Evolutionary conservation across 495 filamentous ascomycete genomes (phyloP).

Genomic region (Aspergillus campestris): DNA sequence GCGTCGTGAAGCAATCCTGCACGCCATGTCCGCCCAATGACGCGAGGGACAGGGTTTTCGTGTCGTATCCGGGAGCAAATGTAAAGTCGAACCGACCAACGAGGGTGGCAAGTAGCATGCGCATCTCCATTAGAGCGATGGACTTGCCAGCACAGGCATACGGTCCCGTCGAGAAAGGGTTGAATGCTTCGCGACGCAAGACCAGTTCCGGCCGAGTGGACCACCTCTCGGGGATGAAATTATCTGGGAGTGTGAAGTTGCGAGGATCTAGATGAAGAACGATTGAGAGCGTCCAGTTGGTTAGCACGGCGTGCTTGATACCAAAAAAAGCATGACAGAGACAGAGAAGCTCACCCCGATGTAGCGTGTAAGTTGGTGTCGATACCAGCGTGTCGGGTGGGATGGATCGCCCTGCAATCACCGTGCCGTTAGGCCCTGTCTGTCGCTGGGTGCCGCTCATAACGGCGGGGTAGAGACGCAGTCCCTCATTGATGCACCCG

Average conservation of each 20-base stretch:
- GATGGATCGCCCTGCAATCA: conserved; percentile 15
- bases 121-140: conserved; percentile 28
- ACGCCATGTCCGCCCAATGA: conserved; percentile 3
- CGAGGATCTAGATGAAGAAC: too few species aligned
- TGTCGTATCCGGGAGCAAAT: conserved; percentile 17
- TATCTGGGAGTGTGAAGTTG: conserved; percentile 13
- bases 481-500: conserved; percentile 29
- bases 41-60: conserved; percentile 4
- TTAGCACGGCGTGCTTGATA: too few species aligned
- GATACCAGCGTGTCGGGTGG: conserved; percentile 13
- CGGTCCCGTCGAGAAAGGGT: conserved; percentile 19
- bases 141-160: conserved; percentile 21
- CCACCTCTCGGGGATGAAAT: conserved; percentile 30
- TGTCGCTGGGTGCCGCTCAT: conserved; percentile 11
- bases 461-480: conserved; percentile 27
- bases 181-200: conserved; percentile 18
- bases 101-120: conserved; percentile 20
- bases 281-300: too few species aligned
- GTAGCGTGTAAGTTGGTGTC: conserved; percentile 12
- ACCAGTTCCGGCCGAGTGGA: conserved; percentile 20
- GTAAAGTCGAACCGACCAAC: conserved; percentile 22
- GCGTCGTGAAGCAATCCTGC: conserved; percentile 10
- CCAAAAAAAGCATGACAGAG: too few species aligned
- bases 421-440: conserved; percentile 15
- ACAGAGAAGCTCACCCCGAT: conserved; percentile 12